A percentile compares a stretch with the other conserved stretches of the same genome.
These are phyloP conservation scores for Nicotiana otophora DNA, from an alignment of 257 asterid genomes.

Conservation along the genomic window DNA sequence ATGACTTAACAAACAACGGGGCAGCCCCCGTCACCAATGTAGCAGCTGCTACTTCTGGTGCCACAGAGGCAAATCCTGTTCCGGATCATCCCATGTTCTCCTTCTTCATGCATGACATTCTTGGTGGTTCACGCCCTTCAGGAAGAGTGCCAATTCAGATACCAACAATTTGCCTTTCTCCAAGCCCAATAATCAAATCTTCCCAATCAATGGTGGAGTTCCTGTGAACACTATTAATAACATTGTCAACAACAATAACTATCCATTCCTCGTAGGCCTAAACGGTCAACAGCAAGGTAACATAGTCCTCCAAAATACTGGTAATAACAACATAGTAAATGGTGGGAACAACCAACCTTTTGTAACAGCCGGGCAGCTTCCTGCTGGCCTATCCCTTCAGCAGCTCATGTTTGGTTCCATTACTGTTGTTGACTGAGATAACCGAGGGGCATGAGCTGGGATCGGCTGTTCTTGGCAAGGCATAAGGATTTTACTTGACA, in stretches of 20 bases:
- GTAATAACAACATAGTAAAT: constrained; percentile 33
- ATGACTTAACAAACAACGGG: constrained; percentile 9
- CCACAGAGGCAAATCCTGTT: constrained; percentile 2
- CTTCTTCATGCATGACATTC: constrained; percentile 76
- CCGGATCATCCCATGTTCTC: constrained; percentile 35
- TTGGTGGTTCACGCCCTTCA: constrained; percentile 74
- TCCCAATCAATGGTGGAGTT: constrained; percentile 51
- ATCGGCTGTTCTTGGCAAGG: no score
- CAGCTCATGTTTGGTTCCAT: constrained; percentile 82
- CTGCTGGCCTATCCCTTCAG: constrained; percentile 60
- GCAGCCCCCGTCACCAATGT: constrained; percentile 4
- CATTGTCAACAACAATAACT: constrained; percentile 64
- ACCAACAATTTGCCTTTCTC: constrained; percentile 76
- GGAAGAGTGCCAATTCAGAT: constrained; percentile 55
- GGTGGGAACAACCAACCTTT: constrained; percentile 53
- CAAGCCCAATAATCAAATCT: constrained; percentile 35
- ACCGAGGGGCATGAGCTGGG: no score
- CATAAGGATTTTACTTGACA: constrained; percentile 15
- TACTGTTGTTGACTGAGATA: constrained; percentile 40
- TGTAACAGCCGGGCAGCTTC: constrained; percentile 72
- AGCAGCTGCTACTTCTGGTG: constrained; percentile 8
- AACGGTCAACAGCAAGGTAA: constrained; percentile 44
- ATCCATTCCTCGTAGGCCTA: constrained; percentile 71
- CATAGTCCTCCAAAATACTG: constrained; percentile 42
- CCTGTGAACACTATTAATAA: constrained; percentile 75